Percentiles rank a stretch among this genome's conserved stretches.
Conservation (phyloP, 768 basidiomycete genomes). For the Gautieria morchelliformis region DNA sequence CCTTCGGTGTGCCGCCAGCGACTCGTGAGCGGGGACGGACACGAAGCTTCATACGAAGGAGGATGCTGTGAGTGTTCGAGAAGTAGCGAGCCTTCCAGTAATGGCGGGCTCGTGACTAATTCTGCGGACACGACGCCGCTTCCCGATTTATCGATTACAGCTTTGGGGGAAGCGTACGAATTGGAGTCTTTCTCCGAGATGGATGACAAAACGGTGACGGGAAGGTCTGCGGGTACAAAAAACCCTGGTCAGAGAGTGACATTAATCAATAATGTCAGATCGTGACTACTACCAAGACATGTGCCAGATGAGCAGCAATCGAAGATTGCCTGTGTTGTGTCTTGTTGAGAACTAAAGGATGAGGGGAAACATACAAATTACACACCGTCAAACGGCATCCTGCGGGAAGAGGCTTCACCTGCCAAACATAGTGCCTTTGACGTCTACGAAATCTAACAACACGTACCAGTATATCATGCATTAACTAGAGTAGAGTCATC, state of each 20-base stretch:
- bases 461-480: not conserved
- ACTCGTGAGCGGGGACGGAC: no score
- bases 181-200: not conserved
- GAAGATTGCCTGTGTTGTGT: not conserved
- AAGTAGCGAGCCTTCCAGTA: no score
- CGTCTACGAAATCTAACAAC: not conserved
- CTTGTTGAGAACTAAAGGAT: not conserved
- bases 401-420: not conserved
- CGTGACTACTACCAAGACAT: not conserved
- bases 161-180: not conserved
- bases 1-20: not conserved
- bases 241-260: not conserved
- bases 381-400: not conserved
- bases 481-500: not conserved
- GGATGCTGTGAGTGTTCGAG: no score
- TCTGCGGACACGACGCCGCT: no score
- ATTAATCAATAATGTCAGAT: not conserved
- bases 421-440: not conserved
- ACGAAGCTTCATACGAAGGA: no score
- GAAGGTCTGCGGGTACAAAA: not conserved
- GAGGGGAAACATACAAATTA: not conserved
- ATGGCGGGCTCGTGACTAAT: no score
- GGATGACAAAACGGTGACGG: not conserved
- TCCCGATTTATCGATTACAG: not conserved
- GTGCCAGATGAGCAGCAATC: conserved; percentile 1